Base-by-base conservation (phyloP, 2,329 filamentous ascomycete species). In the Cytospora piceae region DNA sequence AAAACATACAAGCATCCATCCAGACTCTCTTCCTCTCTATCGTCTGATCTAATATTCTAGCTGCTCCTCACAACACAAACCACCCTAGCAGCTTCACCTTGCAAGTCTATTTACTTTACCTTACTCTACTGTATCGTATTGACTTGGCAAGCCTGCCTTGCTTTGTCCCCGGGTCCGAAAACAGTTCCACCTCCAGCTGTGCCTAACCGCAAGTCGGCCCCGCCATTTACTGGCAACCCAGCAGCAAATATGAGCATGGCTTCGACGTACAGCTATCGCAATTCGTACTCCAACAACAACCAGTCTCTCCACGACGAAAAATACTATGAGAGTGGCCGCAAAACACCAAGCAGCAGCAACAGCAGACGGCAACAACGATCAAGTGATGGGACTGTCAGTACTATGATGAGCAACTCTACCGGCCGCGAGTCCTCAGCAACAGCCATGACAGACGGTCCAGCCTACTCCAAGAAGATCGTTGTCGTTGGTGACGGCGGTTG, bases 401-500 rank as follows among this genome's bases (percentile, higher is more conserved):
- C 93, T 70, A 89, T 88, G 77, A 89, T 89, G 80, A 94, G 91
- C 79, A 84, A 86, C 69, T 90, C 89, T 61, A 90, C 88, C 32
- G 90, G 90, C 72, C 85, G 89, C 74, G 89, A 94, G 77, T 94
- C 91, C 57, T 87, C 91, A 67, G 89, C 85, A 68, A 97, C 94
- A 61, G 89, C 92, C 77, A 87, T 94, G 79, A 97, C 94, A 58
- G 93, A 96, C 76, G 92, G 91, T 29, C 94, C 94, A 4, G 87
- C 92, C 65, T 97, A 95, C 81, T 98, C 94, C 71, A 99, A 99
- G 85, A 99, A 99, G 85, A 95, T 99, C 76, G 95, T 99, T 54
- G 95, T 99, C 60, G 95, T 99, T 55, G 95, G 95, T 69, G 95
- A 99, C 78, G 95, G 95, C 73, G 95, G 95, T 69, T 99, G 95